Percentiles rank a stretch among this genome's conserved stretches.
Evolutionary conservation across 306 rosid species (phyloP).

Genomic region (Cicer judaicum): DNA sequence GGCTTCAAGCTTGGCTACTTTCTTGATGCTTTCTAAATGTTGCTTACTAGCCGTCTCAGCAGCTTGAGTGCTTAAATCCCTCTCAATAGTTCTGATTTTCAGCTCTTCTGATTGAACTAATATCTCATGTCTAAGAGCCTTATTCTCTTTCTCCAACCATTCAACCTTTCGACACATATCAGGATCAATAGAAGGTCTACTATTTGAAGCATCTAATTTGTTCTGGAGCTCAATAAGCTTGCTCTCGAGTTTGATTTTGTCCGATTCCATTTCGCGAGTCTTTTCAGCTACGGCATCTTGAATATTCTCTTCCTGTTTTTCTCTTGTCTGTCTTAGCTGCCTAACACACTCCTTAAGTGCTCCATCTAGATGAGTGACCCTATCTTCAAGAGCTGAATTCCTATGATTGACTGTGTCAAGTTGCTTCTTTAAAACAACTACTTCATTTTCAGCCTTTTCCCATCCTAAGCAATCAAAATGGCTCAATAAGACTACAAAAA

Average conservation of each 20-base stretch:
- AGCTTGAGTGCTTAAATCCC: constrained; percentile 89
- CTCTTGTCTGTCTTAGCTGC: constrained; percentile 92
- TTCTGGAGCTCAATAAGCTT: constrained; percentile 69
- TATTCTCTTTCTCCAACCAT: constrained; percentile 73
- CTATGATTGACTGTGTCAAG: constrained; percentile 63
- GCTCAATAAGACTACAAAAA: constrained; percentile 38
- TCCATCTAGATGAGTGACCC: constrained; percentile 85
- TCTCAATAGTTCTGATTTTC: constrained; percentile 78
- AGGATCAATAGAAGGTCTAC: constrained; percentile 56
- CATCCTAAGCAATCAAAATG: constrained; percentile 64
- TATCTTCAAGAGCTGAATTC: constrained; percentile 75
- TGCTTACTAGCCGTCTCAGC: constrained; percentile 99
- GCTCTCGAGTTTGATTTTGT: constrained; percentile 71
- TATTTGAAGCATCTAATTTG: constrained; percentile 55
- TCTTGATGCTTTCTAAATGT: constrained; percentile 85
- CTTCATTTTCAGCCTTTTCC: constrained; percentile 98
- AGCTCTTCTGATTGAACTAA: constrained; percentile 73
- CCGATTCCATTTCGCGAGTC: constrained; percentile 70
- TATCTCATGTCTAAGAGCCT: constrained; percentile 70
- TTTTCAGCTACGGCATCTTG: constrained; percentile 64
- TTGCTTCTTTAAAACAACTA: constrained; percentile 67
- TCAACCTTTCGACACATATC: constrained; percentile 63
- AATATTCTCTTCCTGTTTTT: constrained; percentile 75
- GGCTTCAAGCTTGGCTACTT: constrained; percentile 88
- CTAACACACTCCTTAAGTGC: constrained; percentile 97